Conservation (phyloP, 2,329 filamentous ascomycete species). For the Endoconidiophora laricicola region DNA sequence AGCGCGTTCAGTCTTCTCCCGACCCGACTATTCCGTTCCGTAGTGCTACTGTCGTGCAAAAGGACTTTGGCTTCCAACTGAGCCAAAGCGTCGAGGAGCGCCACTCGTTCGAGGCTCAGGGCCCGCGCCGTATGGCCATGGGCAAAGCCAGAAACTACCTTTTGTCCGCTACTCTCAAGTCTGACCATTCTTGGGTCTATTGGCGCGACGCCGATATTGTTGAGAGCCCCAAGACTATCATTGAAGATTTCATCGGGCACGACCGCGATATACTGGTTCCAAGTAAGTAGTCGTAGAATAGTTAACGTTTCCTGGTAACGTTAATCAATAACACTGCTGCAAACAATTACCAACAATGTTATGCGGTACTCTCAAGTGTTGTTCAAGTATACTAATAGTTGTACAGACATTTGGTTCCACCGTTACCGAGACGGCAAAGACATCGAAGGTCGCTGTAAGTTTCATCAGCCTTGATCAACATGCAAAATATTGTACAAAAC, state of each 20-base stretch:
- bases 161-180: slow-evolving; percentile 65
- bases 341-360: not conserved
- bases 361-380: not conserved
- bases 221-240: slow-evolving; percentile 69
- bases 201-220: slow-evolving; percentile 96
- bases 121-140: slow-evolving; percentile 77
- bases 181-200: slow-evolving; percentile 96
- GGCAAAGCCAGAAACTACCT: slow-evolving; percentile 85
- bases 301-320: not conserved
- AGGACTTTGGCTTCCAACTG: slow-evolving; percentile 68
- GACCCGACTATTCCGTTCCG: slow-evolving; percentile 64
- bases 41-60: slow-evolving; percentile 72
- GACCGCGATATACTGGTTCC: slow-evolving; percentile 87
- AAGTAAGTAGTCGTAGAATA: slow-evolving; percentile 42
- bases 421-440: slow-evolving; percentile 61
- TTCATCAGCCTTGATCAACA: not conserved
- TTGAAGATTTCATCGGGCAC: slow-evolving; percentile 91
- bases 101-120: slow-evolving; percentile 76
- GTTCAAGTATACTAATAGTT: slow-evolving; percentile 5
- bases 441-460: slow-evolving; percentile 85
- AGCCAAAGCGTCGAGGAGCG: slow-evolving; percentile 67
- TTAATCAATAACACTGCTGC: not conserved
- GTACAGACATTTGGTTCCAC: slow-evolving; percentile 88
- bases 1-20: slow-evolving; percentile 67
- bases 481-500: not conserved